Conservation (phyloP, 1,139 yeast species). For the Lodderomyces beijingensis region DNA sequence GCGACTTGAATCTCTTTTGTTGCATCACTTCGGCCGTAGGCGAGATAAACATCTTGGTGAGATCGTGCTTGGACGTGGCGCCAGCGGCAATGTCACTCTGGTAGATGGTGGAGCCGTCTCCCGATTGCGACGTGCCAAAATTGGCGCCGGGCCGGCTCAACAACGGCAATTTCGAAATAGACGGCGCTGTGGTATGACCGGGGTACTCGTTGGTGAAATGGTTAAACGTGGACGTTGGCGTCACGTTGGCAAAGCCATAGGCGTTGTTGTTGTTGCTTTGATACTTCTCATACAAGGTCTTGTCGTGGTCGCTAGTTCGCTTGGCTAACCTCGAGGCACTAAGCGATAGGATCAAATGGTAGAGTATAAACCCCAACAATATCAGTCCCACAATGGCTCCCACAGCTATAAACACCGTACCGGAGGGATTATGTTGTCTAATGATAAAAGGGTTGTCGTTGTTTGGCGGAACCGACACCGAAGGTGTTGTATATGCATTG, state of each 20-base stretch:
- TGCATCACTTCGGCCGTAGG: conserved; percentile 77
- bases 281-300: conserved; percentile 34
- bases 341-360: conserved; percentile 33
- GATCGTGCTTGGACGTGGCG: conserved; percentile 37
- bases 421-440: conserved; percentile 50
- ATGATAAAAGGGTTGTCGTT: conserved; percentile 59
- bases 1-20: conserved; percentile 32
- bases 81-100: conserved; percentile 31
- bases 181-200: conserved; percentile 18
- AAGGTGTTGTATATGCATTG: conserved; percentile 44
- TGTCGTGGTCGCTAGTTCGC: conserved; percentile 28
- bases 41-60: conserved; percentile 61
- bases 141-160: conserved; percentile 18
- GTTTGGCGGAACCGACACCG: conserved; percentile 60
- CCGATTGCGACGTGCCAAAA: conserved; percentile 15
- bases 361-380: conserved; percentile 40
- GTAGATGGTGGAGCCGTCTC: conserved; percentile 38
- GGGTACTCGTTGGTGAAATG: conserved; percentile 18
- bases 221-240: conserved; percentile 18
- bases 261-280: conserved; percentile 33
- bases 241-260: conserved; percentile 23
- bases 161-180: conserved; percentile 36
- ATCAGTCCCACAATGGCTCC: conserved; percentile 65
- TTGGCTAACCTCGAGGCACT: conserved; percentile 39
- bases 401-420: conserved; percentile 77